Conservation (phyloP, 805 yeast genomes). For the Zygosaccharomyces bisporus region DNA sequence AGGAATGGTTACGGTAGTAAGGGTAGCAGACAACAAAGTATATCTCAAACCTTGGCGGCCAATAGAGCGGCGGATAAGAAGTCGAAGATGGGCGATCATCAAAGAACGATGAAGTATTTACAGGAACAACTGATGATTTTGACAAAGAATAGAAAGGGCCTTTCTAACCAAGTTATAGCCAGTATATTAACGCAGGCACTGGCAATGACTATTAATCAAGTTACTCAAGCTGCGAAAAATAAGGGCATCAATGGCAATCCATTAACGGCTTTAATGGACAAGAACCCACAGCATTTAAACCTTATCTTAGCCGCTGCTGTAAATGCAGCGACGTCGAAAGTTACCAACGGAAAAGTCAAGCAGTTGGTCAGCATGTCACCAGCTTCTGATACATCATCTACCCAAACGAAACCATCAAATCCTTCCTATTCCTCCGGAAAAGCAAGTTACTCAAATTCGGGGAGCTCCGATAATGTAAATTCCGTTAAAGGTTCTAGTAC, state of each 20-base stretch:
- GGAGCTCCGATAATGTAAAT: neutral
- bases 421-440: neutral
- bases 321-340: constrained; percentile 67
- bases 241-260: constrained; percentile 80
- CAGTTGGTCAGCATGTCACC: constrained; percentile 37
- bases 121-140: constrained; percentile 82
- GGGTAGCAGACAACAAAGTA: constrained; percentile 35
- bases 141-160: constrained; percentile 71
- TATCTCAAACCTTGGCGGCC: constrained; percentile 34
- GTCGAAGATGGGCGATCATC: constrained; percentile 37
- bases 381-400: constrained; percentile 12
- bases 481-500: constrained; percentile 10
- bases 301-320: constrained; percentile 76
- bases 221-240: constrained; percentile 80
- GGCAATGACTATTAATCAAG: constrained; percentile 90
- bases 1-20: constrained; percentile 15
- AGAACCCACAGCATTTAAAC: constrained; percentile 76
- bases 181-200: constrained; percentile 83
- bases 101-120: constrained; percentile 67
- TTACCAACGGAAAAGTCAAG: constrained; percentile 52
- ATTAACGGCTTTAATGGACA: constrained; percentile 69
- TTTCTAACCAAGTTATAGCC: constrained; percentile 78
- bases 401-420: constrained; percentile 1
- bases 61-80: constrained; percentile 29
- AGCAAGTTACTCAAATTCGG: neutral